phyloP scores from a whole-genome alignment of 1,139 yeast genomes.

The Keqinozyma sinolaborantium region DNA sequence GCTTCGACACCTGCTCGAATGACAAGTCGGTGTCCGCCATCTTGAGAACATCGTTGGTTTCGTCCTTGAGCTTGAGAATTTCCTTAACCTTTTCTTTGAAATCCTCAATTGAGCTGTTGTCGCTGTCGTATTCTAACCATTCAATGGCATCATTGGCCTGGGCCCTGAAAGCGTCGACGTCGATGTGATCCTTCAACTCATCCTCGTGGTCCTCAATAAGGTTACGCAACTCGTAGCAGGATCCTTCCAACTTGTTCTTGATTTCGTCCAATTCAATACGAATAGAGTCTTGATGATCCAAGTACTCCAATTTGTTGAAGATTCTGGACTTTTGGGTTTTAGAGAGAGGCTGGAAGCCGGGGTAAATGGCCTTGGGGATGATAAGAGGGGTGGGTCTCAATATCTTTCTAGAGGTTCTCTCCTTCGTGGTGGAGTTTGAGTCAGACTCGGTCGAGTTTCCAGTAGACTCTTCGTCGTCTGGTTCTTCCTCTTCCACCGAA shows the following conservation, averaged over 20 bases:
- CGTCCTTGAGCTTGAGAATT: slow-evolving; percentile 16
- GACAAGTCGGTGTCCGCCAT: slow-evolving; percentile 34
- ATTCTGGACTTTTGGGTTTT: slow-evolving; percentile 33
- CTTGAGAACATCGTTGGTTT: slow-evolving; percentile 18
- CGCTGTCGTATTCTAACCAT: slow-evolving; percentile 80
- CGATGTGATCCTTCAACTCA: slow-evolving; percentile 30
- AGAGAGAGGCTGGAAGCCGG: slow-evolving; percentile 45
- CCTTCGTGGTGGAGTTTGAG: slow-evolving; percentile 13
- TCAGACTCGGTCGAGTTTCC: slow-evolving; percentile 7
- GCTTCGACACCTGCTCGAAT: slow-evolving; percentile 27
- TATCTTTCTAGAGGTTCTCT: slow-evolving; percentile 14
- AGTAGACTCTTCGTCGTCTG: slow-evolving; percentile 7
- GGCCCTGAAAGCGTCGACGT: slow-evolving; percentile 20
- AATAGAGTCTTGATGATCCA: slow-evolving; percentile 43
- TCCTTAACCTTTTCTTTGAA: slow-evolving; percentile 24
- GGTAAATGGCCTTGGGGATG: slow-evolving; percentile 29
- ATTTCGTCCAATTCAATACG: slow-evolving; percentile 45
- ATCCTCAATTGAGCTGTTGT: slow-evolving; percentile 45
- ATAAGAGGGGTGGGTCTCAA: slow-evolving; percentile 16
- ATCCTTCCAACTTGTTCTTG: slow-evolving; percentile 54
- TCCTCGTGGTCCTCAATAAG: slow-evolving; percentile 48
- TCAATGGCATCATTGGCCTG: slow-evolving; percentile 53
- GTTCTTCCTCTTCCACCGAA: slow-evolving; percentile 11
- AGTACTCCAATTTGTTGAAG: slow-evolving; percentile 23
- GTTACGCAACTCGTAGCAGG: slow-evolving; percentile 54